Percentiles rank a stretch among this genome's conserved stretches.
Evolutionary conservation across 2,329 filamentous ascomycete species (phyloP).

Genomic region (Exserohilum rostratum): DNA sequence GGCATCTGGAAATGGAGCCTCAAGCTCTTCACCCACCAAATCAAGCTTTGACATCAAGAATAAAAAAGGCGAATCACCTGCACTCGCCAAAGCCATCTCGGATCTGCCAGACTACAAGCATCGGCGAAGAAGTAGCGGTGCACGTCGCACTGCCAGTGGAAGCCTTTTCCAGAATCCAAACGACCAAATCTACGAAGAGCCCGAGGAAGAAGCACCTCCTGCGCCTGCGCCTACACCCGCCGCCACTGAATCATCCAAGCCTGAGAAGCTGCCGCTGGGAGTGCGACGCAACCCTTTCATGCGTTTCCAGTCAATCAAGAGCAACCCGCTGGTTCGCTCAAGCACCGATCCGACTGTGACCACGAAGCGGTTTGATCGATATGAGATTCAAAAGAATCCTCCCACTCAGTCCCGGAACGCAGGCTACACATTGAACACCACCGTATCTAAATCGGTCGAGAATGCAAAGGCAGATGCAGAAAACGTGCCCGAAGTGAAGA

Average conservation of each 20-base stretch:
- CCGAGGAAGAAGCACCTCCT: conserved; percentile 57
- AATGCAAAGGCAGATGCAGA: conserved; percentile 36
- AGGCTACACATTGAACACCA: conserved; percentile 73
- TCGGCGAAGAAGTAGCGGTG: conserved; percentile 66
- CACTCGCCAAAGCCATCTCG: conserved; percentile 42
- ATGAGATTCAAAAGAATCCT: conserved; percentile 84
- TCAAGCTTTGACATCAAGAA: conserved; percentile 20
- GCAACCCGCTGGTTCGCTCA: conserved; percentile 51
- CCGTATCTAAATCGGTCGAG: conserved; percentile 41
- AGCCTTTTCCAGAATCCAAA: conserved; percentile 71
- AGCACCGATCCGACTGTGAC: conserved; percentile 55
- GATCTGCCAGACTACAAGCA: conserved; percentile 38
- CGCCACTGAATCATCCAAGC: conserved; percentile 38
- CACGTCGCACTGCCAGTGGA: conserved; percentile 73
- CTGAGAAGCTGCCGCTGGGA: conserved; percentile 52
- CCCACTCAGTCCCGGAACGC: conserved; percentile 83
- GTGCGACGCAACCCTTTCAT: conserved; percentile 70
- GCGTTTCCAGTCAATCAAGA: conserved; percentile 62
- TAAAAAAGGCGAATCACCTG: conserved; percentile 38
- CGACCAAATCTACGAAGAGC: conserved; percentile 89
- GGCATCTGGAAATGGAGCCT: conserved; percentile 15
- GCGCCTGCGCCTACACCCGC: conserved; percentile 34
- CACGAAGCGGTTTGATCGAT: conserved; percentile 54
- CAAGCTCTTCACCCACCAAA: not conserved
- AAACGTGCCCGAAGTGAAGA: conserved; percentile 53